Evolutionary conservation across 2,329 filamentous ascomycete species (phyloP), one percentile per base, ranked within the genome.

Genomic region (Ophiostoma quercus): DNA sequence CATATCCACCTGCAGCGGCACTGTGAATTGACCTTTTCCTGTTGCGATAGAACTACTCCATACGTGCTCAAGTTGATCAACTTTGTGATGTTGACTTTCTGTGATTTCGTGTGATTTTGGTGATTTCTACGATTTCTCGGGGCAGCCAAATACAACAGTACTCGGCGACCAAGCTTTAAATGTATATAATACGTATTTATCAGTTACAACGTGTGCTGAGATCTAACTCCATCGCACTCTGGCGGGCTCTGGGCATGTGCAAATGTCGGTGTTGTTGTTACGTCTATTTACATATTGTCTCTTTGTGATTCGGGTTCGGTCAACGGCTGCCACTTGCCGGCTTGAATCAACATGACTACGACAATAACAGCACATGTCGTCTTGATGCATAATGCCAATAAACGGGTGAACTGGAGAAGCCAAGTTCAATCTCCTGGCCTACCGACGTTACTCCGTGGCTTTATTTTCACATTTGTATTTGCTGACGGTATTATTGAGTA

Each of bases 401-500:
- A 11, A 29, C 25, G 25, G 1, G 25, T 29, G 25, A 57, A 57
- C 51, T 57, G 8, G 8, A 57, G 51, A 1, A 4, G 51, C 51
- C 51, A 57, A 32, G 57, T 62, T 62, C 57, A 62, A 57, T 62
- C 57, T 34, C 57, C 25, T 62, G 57, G n/a, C 19, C n/a, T 34
- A 32, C 57, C 25, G 57, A 62, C 12, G 3, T 1, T 47, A 19
- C 43, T 47, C 1, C 5, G 41, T 43, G 16, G 41, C 43, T n/a
- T 5, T 5, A 16, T 47, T 5, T n/a, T 47, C 16, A 62, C n/a
- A 11, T 19, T 32, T 8, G n/a, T 7, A 25, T 12, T 9, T 62
- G 25, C 57, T 57, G 22, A 12, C 22, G 14, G 8, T 25, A 3
- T 4, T 12, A 57, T 16, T 19, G 47, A 11, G 3, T n/a, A 8